Evolutionary conservation across 1,139 yeast genomes (phyloP).

Genomic region (Casaregolazyma suthepensis): DNA sequence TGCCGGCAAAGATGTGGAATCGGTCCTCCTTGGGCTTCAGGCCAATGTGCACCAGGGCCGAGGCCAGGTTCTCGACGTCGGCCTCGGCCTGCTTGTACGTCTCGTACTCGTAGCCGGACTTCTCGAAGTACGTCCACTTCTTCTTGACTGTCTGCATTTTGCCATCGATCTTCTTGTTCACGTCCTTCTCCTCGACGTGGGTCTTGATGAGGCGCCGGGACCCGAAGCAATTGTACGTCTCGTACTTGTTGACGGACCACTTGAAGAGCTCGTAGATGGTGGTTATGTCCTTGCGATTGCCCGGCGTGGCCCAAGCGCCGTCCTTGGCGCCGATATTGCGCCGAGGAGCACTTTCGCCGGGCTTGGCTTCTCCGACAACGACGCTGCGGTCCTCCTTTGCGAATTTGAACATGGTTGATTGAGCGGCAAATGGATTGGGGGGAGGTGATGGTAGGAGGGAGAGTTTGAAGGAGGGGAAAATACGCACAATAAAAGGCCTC

Average conservation of each 20-base stretch:
- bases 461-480: not conserved
- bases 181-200: conserved; percentile 68
- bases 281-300: conserved; percentile 31
- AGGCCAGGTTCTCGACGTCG: conserved; percentile 53
- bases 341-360: conserved; percentile 90
- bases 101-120: conserved; percentile 62
- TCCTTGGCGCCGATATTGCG: conserved; percentile 60
- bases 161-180: conserved; percentile 76
- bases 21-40: conserved; percentile 58
- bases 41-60: conserved; percentile 75
- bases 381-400: conserved; percentile 36
- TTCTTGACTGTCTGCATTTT: conserved; percentile 65
- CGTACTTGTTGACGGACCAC: conserved; percentile 58
- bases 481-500: not conserved
- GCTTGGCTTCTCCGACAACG: conserved; percentile 72
- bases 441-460: not conserved
- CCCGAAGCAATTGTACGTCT: conserved; percentile 58
- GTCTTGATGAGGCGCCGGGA: conserved; percentile 71
- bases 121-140: conserved; percentile 82
- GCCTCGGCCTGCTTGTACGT: conserved; percentile 53
- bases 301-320: conserved; percentile 37
- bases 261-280: conserved; percentile 67
- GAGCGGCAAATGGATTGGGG: not conserved
- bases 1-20: conserved; percentile 75
- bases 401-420: not conserved